These are phyloP conservation scores for Flaveria robusta DNA, from an alignment of 129 eudicot genomes.

Conservation along the genomic window DNA sequence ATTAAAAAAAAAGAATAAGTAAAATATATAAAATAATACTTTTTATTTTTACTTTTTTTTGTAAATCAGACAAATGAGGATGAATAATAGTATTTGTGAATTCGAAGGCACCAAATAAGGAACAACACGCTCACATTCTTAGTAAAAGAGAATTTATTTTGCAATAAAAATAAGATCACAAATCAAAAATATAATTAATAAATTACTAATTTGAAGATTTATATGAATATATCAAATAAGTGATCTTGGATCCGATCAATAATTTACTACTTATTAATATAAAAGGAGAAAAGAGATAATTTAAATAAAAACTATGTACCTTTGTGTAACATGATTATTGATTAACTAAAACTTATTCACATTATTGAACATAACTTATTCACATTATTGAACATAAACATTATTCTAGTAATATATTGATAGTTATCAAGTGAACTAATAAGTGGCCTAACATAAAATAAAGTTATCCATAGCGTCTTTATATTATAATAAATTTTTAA, in stretches of 20 bases:
- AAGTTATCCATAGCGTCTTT: not conserved
- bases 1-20: no score
- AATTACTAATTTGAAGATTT: no score
- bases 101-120: no score
- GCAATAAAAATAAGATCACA: no score
- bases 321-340: not conserved
- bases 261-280: not conserved
- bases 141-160: no score
- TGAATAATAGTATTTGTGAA: no score
- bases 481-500: not conserved
- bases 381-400: not conserved
- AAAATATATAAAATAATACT: no score
- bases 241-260: not conserved
- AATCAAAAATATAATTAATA: no score
- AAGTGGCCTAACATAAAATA: not conserved
- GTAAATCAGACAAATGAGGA: no score
- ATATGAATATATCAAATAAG: no score
- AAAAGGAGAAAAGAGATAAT: not conserved
- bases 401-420: not conserved
- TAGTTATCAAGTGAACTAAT: constrained; percentile 4
- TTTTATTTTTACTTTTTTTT: no score
- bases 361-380: not conserved
- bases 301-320: not conserved
- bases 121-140: no score
- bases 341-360: not conserved